These are phyloP conservation scores for Botryotinia convoluta DNA, from an alignment of 2,329 filamentous ascomycete genomes.

Conservation along the genomic window DNA sequence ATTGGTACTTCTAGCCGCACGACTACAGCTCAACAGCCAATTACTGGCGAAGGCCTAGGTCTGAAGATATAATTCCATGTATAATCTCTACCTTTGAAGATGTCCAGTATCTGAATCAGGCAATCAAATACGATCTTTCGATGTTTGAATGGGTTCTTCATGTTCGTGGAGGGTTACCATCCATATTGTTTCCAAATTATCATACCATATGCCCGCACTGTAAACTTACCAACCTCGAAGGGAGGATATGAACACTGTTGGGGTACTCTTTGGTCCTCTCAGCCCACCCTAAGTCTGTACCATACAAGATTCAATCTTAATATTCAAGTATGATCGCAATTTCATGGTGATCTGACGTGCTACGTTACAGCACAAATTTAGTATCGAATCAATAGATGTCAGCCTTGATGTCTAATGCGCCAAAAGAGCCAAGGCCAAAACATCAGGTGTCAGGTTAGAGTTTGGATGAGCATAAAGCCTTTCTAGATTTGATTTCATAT, in stretches of 20 bases:
- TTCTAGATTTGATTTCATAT: neutral
- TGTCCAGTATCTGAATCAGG: neutral
- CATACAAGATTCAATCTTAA: neutral
- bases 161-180: neutral
- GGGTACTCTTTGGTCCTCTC: neutral
- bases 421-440: neutral
- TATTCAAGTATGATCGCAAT: neutral
- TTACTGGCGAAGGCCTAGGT: conserved; percentile 23
- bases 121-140: neutral
- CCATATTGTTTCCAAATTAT: neutral
- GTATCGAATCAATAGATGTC: neutral
- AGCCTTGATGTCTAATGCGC: neutral
- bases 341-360: neutral
- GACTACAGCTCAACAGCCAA: conserved; percentile 22
- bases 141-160: neutral
- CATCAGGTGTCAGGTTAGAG: neutral
- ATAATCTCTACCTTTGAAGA: neutral
- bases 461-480: neutral
- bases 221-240: neutral
- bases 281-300: neutral
- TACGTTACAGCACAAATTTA: neutral
- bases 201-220: neutral
- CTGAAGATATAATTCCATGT: neutral
- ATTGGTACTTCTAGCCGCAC: conserved; percentile 23
- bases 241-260: neutral